A percentile compares a stretch with the other conserved stretches of the same genome.
phyloP scores from a whole-genome alignment of 108 stramenopile genomes.

The Stephanodiscus triporus region DNA sequence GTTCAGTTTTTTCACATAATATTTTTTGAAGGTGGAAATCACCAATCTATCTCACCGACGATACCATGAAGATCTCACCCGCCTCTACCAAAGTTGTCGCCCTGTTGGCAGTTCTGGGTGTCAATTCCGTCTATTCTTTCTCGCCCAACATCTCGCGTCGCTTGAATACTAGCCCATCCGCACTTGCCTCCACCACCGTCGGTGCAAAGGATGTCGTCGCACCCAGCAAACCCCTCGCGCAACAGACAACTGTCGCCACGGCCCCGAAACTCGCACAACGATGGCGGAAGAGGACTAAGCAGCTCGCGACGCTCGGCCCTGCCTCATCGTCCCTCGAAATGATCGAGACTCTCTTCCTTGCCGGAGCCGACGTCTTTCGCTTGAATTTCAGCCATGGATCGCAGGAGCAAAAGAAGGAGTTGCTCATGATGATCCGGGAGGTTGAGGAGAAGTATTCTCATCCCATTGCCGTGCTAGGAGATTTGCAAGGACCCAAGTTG shows the following conservation, averaged over 20 bases:
- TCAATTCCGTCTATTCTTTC: slow-evolving; percentile 10
- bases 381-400: slow-evolving; percentile 87
- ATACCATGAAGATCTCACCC: slow-evolving; percentile 26
- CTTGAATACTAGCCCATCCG: slow-evolving; percentile 14
- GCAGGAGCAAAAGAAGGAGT: slow-evolving; percentile 79
- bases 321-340: slow-evolving; percentile 72
- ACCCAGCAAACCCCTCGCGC: slow-evolving; percentile 4
- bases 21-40: not conserved
- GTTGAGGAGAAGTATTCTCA: slow-evolving; percentile 66
- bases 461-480: slow-evolving; percentile 61
- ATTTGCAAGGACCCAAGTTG: slow-evolving; percentile 71
- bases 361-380: slow-evolving; percentile 88
- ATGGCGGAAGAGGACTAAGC: slow-evolving; percentile 74
- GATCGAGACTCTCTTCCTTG: slow-evolving; percentile 86
- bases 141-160: slow-evolving; percentile 1
- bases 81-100: slow-evolving; percentile 8
- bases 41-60: not conserved
- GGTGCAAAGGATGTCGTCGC: slow-evolving; percentile 9
- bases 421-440: slow-evolving; percentile 60
- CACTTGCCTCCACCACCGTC: slow-evolving; percentile 18
- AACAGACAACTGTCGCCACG: slow-evolving; percentile 40
- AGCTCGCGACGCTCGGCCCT: slow-evolving; percentile 87
- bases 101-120: slow-evolving; percentile 13
- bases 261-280: slow-evolving; percentile 53
- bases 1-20: not conserved